These are phyloP conservation scores for Echium plantagineum DNA, from an alignment of 257 asterid species.

Conservation along the genomic window DNA sequence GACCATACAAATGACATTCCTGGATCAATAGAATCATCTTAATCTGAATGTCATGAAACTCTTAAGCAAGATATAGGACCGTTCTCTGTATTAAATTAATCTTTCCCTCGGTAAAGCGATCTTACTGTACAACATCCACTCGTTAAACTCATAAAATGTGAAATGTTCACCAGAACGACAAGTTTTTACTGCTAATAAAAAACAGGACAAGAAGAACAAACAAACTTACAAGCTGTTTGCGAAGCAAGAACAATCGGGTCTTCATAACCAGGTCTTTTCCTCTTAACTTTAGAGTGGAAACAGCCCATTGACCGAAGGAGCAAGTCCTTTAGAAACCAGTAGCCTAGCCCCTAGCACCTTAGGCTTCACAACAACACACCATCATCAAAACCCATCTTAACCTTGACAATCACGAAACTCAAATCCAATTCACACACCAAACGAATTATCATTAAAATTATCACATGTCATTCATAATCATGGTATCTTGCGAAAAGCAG, in stretches of 20 bases:
- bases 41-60: background rate
- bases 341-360: constrained; percentile 31
- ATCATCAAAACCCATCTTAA: constrained; percentile 60
- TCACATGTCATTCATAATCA: too few relatives aligned
- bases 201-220: constrained; percentile 4
- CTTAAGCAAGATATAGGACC: background rate
- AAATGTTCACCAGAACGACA: background rate
- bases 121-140: too few relatives aligned
- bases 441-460: constrained; percentile 14
- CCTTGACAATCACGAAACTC: constrained; percentile 34
- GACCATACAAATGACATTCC: background rate
- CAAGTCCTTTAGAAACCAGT: constrained; percentile 12
- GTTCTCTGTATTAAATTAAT: background rate
- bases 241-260: constrained; percentile 81
- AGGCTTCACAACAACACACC: constrained; percentile 53
- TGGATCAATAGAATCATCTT: too few relatives aligned
- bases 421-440: constrained; percentile 14
- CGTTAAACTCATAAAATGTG: background rate
- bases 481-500: background rate
- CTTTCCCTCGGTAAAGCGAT: background rate
- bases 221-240: constrained; percentile 79
- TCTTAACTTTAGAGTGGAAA: constrained; percentile 61
- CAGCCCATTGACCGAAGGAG: constrained; percentile 74
- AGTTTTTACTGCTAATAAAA: background rate
- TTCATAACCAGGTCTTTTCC: constrained; percentile 77